phyloP scores from a whole-genome alignment of 495 filamentous ascomycete genomes.

The Lineolata rhizophorae region DNA sequence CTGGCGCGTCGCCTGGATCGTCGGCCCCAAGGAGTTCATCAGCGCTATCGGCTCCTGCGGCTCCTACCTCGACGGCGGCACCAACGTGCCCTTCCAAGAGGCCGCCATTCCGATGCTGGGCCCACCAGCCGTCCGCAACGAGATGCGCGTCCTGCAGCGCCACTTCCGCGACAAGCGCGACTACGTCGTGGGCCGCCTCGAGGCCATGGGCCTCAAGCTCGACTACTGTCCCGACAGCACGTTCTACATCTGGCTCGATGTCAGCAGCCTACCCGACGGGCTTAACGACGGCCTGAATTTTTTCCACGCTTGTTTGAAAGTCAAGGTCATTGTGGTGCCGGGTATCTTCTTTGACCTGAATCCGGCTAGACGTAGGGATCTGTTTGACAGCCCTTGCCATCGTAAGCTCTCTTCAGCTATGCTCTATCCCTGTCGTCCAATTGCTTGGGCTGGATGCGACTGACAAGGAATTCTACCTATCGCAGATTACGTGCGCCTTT shows the following conservation, averaged over 20 bases:
- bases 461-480: not conserved
- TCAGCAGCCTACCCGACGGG: slow-evolving; percentile 40
- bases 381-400: slow-evolving; percentile 91
- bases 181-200: slow-evolving; percentile 57
- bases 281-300: slow-evolving; percentile 90
- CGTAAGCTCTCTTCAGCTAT: slow-evolving; percentile 20
- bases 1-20: slow-evolving; percentile 91
- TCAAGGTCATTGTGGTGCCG: slow-evolving; percentile 88
- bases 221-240: slow-evolving; percentile 64
- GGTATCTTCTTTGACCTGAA: slow-evolving; percentile 89
- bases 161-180: slow-evolving; percentile 86
- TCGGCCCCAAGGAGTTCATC: slow-evolving; percentile 93
- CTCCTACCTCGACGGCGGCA: slow-evolving; percentile 86
- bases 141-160: slow-evolving; percentile 72
- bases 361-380: slow-evolving; percentile 65
- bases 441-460: not conserved
- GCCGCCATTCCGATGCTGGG: slow-evolving; percentile 84
- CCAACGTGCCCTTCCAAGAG: slow-evolving; percentile 89
- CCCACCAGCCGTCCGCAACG: slow-evolving; percentile 49
- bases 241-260: slow-evolving; percentile 75
- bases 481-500: slow-evolving; percentile 54
- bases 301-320: slow-evolving; percentile 76
- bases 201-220: slow-evolving; percentile 58
- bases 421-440: not conserved
- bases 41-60: slow-evolving; percentile 83